Evolutionary conservation across 1,284 basidiomycete species (phyloP).

Genomic region (Moesziomyces aphidis): DNA sequence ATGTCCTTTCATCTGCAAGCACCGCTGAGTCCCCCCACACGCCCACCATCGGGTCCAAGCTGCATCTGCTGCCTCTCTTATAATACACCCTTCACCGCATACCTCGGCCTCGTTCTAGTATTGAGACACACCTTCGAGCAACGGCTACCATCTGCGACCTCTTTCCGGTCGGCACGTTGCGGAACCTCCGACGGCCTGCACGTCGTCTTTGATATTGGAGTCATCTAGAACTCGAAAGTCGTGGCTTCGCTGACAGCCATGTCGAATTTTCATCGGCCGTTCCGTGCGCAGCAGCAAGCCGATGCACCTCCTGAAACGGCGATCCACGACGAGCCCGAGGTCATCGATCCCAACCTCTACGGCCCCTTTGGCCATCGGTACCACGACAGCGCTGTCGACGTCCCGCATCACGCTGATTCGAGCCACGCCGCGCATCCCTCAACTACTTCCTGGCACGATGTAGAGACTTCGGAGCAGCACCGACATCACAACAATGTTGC

Average conservation of each 20-base stretch:
- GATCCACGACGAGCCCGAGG: slow-evolving; percentile 7
- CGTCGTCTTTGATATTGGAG: background rate
- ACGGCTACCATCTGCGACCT: background rate
- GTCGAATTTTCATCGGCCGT: slow-evolving; percentile 26
- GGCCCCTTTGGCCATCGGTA: slow-evolving; percentile 42
- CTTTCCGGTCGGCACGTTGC: background rate
- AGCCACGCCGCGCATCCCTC: background rate
- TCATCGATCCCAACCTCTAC: slow-evolving; percentile 49
- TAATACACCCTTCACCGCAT: too few relatives aligned
- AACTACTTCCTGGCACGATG: slow-evolving; percentile 25
- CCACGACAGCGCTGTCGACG: slow-evolving; percentile 2
- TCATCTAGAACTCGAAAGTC: background rate
- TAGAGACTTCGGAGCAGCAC: slow-evolving; percentile 34
- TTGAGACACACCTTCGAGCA: too few relatives aligned
- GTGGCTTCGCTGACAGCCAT: background rate
- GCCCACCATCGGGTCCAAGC: too few relatives aligned
- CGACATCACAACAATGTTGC: background rate
- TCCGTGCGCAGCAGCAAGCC: slow-evolving; percentile 4
- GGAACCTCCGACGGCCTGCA: background rate
- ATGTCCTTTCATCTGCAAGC: too few relatives aligned
- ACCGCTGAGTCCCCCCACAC: too few relatives aligned
- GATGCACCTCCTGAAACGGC: background rate
- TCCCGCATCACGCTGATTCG: slow-evolving; percentile 2
- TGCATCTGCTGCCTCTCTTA: background rate
- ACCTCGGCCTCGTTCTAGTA: too few relatives aligned